Percentiles rank a stretch among this genome's conserved stretches.
These are phyloP conservation scores for Zostera marina DNA, from an alignment of 116 monocot genomes.

Conservation along the genomic window DNA sequence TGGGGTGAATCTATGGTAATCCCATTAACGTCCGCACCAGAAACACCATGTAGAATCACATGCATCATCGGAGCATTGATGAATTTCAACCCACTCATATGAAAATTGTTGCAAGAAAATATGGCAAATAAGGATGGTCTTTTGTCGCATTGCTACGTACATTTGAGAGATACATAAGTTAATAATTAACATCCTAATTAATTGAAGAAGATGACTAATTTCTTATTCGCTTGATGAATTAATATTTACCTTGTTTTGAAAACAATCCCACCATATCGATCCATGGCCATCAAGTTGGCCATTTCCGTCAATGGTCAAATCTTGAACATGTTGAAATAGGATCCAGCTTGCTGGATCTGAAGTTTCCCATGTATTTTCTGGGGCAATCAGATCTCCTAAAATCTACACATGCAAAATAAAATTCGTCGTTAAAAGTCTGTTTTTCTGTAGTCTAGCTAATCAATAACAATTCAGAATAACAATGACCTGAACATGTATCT, in stretches of 20 bases:
- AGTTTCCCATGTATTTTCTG: neutral
- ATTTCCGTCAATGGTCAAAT: slow-evolving; percentile 2
- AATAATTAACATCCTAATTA: no score
- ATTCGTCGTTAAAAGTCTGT: no score
- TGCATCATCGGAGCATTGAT: neutral
- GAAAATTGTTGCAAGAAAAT: slow-evolving; percentile 4
- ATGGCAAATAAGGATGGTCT: no score
- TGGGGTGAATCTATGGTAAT: slow-evolving; percentile 14
- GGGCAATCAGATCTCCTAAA: slow-evolving; percentile 4
- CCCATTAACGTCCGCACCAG: neutral
- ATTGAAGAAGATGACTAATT: no score
- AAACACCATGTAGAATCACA: neutral
- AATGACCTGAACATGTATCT: neutral
- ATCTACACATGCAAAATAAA: neutral
- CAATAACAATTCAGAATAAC: no score
- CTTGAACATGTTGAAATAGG: neutral
- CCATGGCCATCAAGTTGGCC: slow-evolving; percentile 1
- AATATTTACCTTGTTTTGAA: neutral
- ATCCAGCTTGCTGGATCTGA: neutral
- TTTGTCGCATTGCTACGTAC: no score
- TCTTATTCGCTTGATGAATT: no score
- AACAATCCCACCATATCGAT: slow-evolving; percentile 2
- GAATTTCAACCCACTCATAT: neutral
- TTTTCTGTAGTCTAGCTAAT: no score
- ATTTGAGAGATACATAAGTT: no score